A percentile compares a stretch with the other conserved stretches of the same genome.
These are phyloP conservation scores for Trichoderma arundinaceum DNA, from an alignment of 2,329 filamentous ascomycete genomes.

Conservation along the genomic window DNA sequence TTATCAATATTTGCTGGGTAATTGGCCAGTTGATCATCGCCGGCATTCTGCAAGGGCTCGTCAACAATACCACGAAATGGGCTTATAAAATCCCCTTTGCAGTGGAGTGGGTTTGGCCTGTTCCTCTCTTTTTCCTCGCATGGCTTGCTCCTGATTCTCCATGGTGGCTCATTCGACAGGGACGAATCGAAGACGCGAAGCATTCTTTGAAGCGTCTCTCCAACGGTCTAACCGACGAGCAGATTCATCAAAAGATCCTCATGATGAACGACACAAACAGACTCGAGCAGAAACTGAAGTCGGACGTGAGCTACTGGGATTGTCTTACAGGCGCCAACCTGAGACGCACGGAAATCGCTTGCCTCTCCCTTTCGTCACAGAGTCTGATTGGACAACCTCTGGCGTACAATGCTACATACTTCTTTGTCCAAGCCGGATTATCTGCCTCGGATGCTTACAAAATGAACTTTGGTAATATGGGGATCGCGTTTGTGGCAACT, in stretches of 20 bases:
- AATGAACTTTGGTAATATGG: slow-evolving; percentile 49
- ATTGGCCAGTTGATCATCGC: slow-evolving; percentile 31
- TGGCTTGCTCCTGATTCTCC: slow-evolving; percentile 45
- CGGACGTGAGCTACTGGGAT: slow-evolving; percentile 42
- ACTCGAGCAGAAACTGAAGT: slow-evolving; percentile 36
- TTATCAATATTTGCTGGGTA: slow-evolving; percentile 37
- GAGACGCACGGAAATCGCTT: slow-evolving; percentile 46
- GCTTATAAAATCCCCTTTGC: slow-evolving; percentile 39
- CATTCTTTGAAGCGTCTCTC: slow-evolving; percentile 25
- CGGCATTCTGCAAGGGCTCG: slow-evolving; percentile 30
- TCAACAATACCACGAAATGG: slow-evolving; percentile 34
- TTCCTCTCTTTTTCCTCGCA: slow-evolving; percentile 31
- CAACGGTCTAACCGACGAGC: slow-evolving; percentile 22
- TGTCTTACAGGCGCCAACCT: slow-evolving; percentile 49
- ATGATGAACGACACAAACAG: slow-evolving; percentile 22
- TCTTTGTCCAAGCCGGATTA: slow-evolving; percentile 48
- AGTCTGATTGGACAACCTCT: slow-evolving; percentile 46
- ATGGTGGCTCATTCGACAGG: slow-evolving; percentile 49
- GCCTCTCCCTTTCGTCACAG: slow-evolving; percentile 47
- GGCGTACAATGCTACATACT: slow-evolving; percentile 50
- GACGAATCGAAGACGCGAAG: slow-evolving; percentile 41
- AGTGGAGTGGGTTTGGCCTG: slow-evolving; percentile 38
- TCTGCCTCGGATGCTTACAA: slow-evolving; percentile 39
- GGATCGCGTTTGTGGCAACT: slow-evolving; percentile 40
- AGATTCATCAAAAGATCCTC: slow-evolving; percentile 29